phyloP scores from a whole-genome alignment of 352 stramenopile genomes.

The Globisporangium cylindrosporum region DNA sequence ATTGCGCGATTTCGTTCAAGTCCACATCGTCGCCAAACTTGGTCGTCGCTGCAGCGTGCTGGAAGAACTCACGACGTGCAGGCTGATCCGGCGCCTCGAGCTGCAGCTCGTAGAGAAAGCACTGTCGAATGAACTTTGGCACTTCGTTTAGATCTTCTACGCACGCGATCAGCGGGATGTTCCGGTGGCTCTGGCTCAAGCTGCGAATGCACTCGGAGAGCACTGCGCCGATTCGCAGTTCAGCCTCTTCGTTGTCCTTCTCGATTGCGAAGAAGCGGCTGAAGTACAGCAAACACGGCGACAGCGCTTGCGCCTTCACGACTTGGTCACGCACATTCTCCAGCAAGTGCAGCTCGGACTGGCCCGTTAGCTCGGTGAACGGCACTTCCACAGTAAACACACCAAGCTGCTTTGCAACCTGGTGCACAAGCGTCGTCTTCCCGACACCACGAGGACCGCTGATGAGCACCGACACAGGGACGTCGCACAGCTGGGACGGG shows the following conservation, averaged over 20 bases:
- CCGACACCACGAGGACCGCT: conserved; percentile 64
- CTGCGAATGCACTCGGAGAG: conserved; percentile 64
- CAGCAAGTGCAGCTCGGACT: conserved; percentile 69
- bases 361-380: conserved; percentile 72
- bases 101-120: conserved; percentile 76
- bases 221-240: conserved; percentile 57
- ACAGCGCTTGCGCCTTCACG: conserved; percentile 57
- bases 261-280: conserved; percentile 75
- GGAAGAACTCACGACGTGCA: conserved; percentile 52
- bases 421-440: conserved; percentile 68
- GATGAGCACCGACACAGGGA: conserved; percentile 71
- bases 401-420: conserved; percentile 66
- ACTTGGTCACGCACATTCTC: conserved; percentile 76
- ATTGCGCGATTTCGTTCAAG: conserved; percentile 54
- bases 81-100: conserved; percentile 59
- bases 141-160: conserved; percentile 78
- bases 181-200: conserved; percentile 46
- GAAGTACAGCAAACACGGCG: conserved; percentile 79
- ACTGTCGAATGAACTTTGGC: conserved; percentile 77
- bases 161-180: conserved; percentile 69
- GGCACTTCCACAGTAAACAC: conserved; percentile 67
- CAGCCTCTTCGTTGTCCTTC: conserved; percentile 74
- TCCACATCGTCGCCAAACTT: conserved; percentile 47
- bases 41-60: conserved; percentile 36
- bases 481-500: conserved; percentile 58